Evolutionary conservation across 305 asterid species (phyloP).

Genomic region (Stenogyne calaminthoides): DNA sequence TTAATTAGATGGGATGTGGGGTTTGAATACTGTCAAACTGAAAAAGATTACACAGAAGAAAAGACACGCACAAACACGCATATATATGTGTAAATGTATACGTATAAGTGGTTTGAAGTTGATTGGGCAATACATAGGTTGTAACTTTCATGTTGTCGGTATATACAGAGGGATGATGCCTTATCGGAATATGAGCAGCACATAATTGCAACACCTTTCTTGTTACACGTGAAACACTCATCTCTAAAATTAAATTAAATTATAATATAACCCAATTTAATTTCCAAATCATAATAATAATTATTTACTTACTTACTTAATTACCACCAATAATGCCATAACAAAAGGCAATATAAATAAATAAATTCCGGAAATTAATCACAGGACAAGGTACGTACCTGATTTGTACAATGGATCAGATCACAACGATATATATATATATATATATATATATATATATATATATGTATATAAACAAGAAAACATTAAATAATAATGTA

Average conservation of each 20-base stretch:
- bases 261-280: not conserved
- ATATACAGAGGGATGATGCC: slow-evolving; percentile 38
- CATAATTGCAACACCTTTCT: slow-evolving; percentile 22
- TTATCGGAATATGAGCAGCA: slow-evolving; percentile 36
- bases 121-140: slow-evolving; percentile 46
- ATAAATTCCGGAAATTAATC: not conserved
- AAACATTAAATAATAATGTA: no score
- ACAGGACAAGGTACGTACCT: slow-evolving; percentile 17
- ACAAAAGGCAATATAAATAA: not conserved
- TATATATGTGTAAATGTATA: not conserved
- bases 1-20: not conserved
- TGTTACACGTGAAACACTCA: slow-evolving; percentile 34
- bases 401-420: not conserved
- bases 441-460: no score
- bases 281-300: not conserved
- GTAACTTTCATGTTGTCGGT: slow-evolving; percentile 56
- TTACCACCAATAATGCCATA: not conserved
- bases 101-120: slow-evolving; percentile 21
- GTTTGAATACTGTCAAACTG: slow-evolving; percentile 1
- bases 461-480: no score
- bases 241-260: not conserved
- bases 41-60: not conserved
- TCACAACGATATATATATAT: not conserved
- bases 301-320: not conserved
- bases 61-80: not conserved